phyloP scores from a whole-genome alignment of 352 stramenopile species.

The Pseudoperonospora humuli region DNA sequence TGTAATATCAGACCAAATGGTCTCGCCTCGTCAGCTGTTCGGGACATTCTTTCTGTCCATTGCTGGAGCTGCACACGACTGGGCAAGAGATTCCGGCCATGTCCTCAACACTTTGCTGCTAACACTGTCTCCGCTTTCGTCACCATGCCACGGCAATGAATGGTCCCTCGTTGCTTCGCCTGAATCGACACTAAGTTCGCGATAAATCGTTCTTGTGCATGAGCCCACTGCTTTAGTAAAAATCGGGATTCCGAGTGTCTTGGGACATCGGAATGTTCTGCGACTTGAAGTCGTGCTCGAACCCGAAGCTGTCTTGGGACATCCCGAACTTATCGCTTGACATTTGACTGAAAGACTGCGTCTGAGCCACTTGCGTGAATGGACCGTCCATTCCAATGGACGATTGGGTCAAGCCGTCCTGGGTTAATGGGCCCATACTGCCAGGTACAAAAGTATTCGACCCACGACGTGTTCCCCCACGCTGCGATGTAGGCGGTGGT shows the following conservation, averaged over 20 bases:
- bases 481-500: constrained; percentile 29
- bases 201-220: constrained; percentile 1
- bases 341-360: constrained; percentile 81
- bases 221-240: constrained; percentile 44
- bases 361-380: constrained; percentile 75
- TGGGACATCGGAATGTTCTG: constrained; percentile 81
- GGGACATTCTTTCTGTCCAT: no score
- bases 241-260: constrained; percentile 46
- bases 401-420: constrained; percentile 63
- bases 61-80: no score
- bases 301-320: constrained; percentile 76
- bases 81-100: not conserved
- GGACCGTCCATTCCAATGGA: constrained; percentile 55
- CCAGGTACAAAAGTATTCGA: constrained; percentile 25
- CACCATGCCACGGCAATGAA: not conserved
- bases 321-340: constrained; percentile 78
- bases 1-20: no score
- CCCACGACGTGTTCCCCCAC: constrained; percentile 22
- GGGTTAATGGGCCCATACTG: constrained; percentile 58
- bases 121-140: not conserved
- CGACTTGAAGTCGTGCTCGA: constrained; percentile 78
- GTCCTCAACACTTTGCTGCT: not conserved
- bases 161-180: not conserved
- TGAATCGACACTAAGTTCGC: not conserved
- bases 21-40: no score